These are phyloP conservation scores for Dysphania ambrosioides DNA, from an alignment of 148 eudicot genomes.

Conservation along the genomic window DNA sequence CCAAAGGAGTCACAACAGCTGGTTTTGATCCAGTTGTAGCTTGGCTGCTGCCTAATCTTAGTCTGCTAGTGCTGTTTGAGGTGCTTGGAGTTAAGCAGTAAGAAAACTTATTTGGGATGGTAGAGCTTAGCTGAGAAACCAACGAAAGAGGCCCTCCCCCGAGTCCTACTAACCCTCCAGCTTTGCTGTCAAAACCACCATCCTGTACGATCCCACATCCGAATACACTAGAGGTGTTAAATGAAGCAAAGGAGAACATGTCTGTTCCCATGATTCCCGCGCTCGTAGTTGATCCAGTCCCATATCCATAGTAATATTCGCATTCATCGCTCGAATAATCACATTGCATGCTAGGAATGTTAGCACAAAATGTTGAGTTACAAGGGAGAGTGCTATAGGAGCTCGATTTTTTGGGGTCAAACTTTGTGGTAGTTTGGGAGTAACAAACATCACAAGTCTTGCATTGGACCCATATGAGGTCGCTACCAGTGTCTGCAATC, in stretches of 20 bases:
- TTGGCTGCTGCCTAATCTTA: conserved; percentile 16
- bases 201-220: conserved; percentile 33
- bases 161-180: conserved; percentile 42
- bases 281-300: conserved; percentile 27
- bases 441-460: conserved; percentile 21
- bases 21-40: neutral
- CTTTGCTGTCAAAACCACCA: conserved; percentile 24
- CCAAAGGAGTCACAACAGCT: conserved; percentile 9
- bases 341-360: conserved; percentile 6
- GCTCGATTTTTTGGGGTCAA: conserved; percentile 20
- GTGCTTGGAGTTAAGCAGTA: conserved; percentile 35
- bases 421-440: conserved; percentile 9
- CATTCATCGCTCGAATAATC: conserved; percentile 11
- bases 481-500: conserved; percentile 28
- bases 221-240: conserved; percentile 15
- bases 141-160: conserved; percentile 38
- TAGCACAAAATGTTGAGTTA: conserved; percentile 15
- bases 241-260: conserved; percentile 29
- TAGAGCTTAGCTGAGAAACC: conserved; percentile 22
- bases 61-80: conserved; percentile 20
- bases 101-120: conserved; percentile 33
- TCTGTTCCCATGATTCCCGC: conserved; percentile 33
- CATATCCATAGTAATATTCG: conserved; percentile 30
- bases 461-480: conserved; percentile 34
- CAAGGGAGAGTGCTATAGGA: conserved; percentile 18